Base-by-base conservation (phyloP, 148 eudicot species). In the Polygonum aviculare region DNA sequence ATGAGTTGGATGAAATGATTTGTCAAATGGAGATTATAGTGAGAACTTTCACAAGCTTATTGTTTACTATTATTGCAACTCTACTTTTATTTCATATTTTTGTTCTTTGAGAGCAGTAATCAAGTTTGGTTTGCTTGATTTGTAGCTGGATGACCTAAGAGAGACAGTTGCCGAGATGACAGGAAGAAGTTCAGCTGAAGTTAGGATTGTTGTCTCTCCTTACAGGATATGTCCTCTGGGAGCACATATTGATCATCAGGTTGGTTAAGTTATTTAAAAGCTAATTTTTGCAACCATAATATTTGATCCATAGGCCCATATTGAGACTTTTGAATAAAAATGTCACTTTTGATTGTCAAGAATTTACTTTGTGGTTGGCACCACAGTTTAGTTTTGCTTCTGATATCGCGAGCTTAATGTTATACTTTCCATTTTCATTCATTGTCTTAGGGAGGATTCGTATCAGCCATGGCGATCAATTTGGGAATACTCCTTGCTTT, bases 241-340 rank as follows among this genome's bases (percentile, higher is more conserved):
- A 78, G 99, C 99, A 75, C 99, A 95, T 80, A 88, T 95, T 83
- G 99, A 95, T 81, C 99, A 95, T 86, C 99, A 95, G 97, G 99
- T 91, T 33, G 62, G 76, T 75, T 55, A 22, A 15, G 22, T 38
- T 15, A 36, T 5, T n/a, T 69, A 59, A 26, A 10, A 2, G 38
- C 15, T 60, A 31, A 51, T 16, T 62, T 31, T 31, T 26, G 36
- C 38, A 62, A 15, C 36, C 18, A 22, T 60, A 26, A 10, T 31
- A 11, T 38, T 5, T 26, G 38, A 31, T 60, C 15, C 31, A 54
- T 22, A 54, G 12, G 57, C 19, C 21, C 21, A 51, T 51, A 51
- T 67, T 38, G 45, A 67, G 72, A 45, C 40, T 67, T 67, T 15
- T 5, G 21, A 67, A 7, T 67, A 67, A 38, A 31, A 38, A 12